Evolutionary conservation across 1,284 basidiomycete species (phyloP), one percentile per base, ranked within the genome.

Genomic region (Ustilago bromivora): DNA sequence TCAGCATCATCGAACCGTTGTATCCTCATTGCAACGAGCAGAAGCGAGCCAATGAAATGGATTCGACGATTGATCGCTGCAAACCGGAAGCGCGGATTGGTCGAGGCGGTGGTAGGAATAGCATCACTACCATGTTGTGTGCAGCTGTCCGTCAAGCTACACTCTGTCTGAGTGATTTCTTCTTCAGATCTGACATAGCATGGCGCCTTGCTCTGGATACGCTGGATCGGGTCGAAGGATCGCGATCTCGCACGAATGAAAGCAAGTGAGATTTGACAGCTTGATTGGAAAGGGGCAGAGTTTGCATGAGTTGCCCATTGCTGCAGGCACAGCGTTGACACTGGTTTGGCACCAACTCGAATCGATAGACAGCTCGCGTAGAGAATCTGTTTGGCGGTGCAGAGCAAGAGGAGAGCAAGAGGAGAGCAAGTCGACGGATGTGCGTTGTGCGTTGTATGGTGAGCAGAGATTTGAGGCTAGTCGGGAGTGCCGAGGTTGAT

Each of bases 1-100:
- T 57, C 61, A 64, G 56, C 67, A 69, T 60, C 57, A 56, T 63
- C 46, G 56, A 54, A 28, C 28, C 15, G 49, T 31, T 51, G 23
- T 43, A 31, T 38, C 17, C 7, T 23, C 32, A 12, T 23, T 31
- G 9, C 5, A n/a, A 8, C 17, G 13, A 46, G 19, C 17, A 46
- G 51, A 43, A 54, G 59, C 59, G 59, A 61, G 19, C 36, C 35
- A 60, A 51, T 35, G 35, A 54, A 28, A 36, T 36, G 34, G 35
- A 23, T 51, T 31, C 28, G 31, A 51, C 23, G 49, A 3, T 32
- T 31, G 49, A 51, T 51, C 49, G 49, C 28, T 51, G 15, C 13
- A 17, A 51, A 51, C 49, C 49, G 49, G 49, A 51, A 51, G 23
- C 49, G 28, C 49, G 49, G 28, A 51, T 15, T 31, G 49, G 28